Percentiles rank a stretch among this genome's conserved stretches.
Conservation (phyloP, 2,329 filamentous ascomycete species). For the Pseudocercospora musae region DNA sequence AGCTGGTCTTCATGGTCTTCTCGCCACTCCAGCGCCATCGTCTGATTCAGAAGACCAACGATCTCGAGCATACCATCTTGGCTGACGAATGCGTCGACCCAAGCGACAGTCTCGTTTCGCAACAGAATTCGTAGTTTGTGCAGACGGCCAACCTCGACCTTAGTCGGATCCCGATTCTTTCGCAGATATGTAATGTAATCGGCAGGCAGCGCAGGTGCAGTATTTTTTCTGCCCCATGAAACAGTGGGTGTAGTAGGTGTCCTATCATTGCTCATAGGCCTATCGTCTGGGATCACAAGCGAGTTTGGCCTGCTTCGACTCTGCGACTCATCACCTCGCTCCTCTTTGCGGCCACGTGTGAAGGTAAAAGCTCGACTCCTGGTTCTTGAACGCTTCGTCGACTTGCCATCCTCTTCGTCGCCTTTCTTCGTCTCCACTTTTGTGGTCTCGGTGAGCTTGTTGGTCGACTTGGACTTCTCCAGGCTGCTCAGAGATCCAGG, state of each 20-base stretch:
- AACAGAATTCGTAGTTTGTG: conserved; percentile 88
- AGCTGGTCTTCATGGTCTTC: conserved; percentile 95
- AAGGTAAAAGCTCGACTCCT: conserved; percentile 78
- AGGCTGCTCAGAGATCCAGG: conserved; percentile 46
- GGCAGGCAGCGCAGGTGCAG: conserved; percentile 60
- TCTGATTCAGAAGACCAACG: conserved; percentile 79
- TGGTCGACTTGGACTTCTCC: conserved; percentile 38
- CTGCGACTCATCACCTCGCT: conserved; percentile 48
- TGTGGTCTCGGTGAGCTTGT: conserved; percentile 23
- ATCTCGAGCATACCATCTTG: conserved; percentile 92
- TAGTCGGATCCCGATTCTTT: conserved; percentile 75
- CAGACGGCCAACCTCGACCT: conserved; percentile 88
- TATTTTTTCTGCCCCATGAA: conserved; percentile 29
- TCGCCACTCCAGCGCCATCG: conserved; percentile 94
- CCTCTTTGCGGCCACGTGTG: conserved; percentile 58
- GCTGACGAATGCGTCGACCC: conserved; percentile 89
- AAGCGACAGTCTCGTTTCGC: conserved; percentile 90
- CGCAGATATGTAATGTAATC: conserved; percentile 85
- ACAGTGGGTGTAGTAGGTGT: conserved; percentile 27
- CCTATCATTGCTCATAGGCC: conserved; percentile 9
- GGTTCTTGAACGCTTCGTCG: conserved; percentile 48
- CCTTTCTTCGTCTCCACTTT: conserved; percentile 17
- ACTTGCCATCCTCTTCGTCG: conserved; percentile 31
- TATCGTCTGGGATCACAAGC: conserved; percentile 56
- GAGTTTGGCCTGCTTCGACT: conserved; percentile 58